Base-by-base conservation (phyloP, 1,284 basidiomycete species). In the Takashimella koratensis region DNA sequence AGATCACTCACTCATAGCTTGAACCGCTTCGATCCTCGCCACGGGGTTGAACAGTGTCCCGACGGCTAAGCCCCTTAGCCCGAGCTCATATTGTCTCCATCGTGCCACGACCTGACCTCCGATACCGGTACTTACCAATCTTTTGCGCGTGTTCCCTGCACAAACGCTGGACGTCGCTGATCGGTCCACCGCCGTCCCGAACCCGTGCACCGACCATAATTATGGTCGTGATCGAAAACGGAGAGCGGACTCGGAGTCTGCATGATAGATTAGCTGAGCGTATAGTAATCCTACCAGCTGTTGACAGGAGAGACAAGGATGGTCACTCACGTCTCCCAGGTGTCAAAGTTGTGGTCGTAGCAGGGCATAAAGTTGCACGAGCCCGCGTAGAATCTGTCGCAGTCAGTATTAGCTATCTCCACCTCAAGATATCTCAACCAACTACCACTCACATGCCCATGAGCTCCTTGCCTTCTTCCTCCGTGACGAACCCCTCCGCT, bases 321-420 rank as follows among this genome's bases (percentile, higher is more conserved):
- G n/a, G n/a, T n/a, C 11, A 62, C 70, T 63, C 48, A 72, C 65
- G 68, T 65, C 22, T 92, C 88, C 75, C 83, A 93, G 0, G 88
- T 90, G 70, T 94, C 90, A 20, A 82, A 78, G 40, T 77, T 80
- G 3, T 79, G 81, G 73, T 94, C 89, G 65, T 91, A 92, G 21
- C 92, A 84, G 30, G 90, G 87, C 69, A 93, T 76, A 73, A 93
- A 94, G 27, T 90, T 92, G 22, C 87, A 90, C 64, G 90, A 93
- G 23, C 90, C 74, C 2, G 84, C 81, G 73, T 88, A 94, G 73
- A 88, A 93, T 26, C 66, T 67, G 24, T n/a, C n/a, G 10, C 2
- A 2, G 20, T 40, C 20, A 40, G 54, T 51, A 59, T 36, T 23
- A 46, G 12, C 21, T 51, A 16, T 26, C 45, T n/a, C n/a, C n/a